Conservation (phyloP, 2,329 filamentous ascomycete species). For the Penicillium sp. region DNA sequence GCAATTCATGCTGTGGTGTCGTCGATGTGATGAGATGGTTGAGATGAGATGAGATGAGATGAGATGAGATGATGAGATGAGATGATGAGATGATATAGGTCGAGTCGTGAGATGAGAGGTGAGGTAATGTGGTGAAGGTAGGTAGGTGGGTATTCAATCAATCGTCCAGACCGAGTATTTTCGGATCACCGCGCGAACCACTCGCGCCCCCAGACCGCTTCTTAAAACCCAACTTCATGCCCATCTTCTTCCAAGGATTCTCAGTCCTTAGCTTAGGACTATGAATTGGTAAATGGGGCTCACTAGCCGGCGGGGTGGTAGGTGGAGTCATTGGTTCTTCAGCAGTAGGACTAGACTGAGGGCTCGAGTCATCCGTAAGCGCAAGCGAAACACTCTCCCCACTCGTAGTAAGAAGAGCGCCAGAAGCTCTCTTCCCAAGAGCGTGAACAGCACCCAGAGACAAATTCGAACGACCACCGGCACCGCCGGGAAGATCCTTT, state of each 20-base stretch:
- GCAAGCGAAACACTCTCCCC: slow-evolving; percentile 43
- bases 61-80: neutral
- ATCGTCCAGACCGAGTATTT: slow-evolving; percentile 27
- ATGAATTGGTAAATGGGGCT: slow-evolving; percentile 37
- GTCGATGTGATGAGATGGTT: neutral
- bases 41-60: slow-evolving; percentile 2
- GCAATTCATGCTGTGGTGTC: slow-evolving; percentile 12
- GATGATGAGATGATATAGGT: too few species aligned
- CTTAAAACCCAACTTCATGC: slow-evolving; percentile 53
- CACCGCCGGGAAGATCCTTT: slow-evolving; percentile 34
- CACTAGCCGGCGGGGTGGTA: slow-evolving; percentile 54
- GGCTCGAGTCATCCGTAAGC: slow-evolving; percentile 52
- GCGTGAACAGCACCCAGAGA: slow-evolving; percentile 37
- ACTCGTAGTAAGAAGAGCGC: slow-evolving; percentile 41
- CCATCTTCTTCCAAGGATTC: slow-evolving; percentile 59
- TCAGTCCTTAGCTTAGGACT: slow-evolving; percentile 50
- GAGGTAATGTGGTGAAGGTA: too few species aligned
- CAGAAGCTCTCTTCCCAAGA: slow-evolving; percentile 42
- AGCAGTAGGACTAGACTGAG: slow-evolving; percentile 45
- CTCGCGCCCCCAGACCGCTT: slow-evolving; percentile 37
- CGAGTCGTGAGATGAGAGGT: neutral
- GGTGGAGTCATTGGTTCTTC: slow-evolving; percentile 56
- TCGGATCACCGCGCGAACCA: slow-evolving; percentile 22
- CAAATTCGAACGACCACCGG: slow-evolving; percentile 34
- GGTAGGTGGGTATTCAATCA: too few species aligned